A percentile compares a stretch with the other conserved stretches of the same genome.
Conservation (phyloP, 2,329 filamentous ascomycete species). For the Penicillium sp. region DNA sequence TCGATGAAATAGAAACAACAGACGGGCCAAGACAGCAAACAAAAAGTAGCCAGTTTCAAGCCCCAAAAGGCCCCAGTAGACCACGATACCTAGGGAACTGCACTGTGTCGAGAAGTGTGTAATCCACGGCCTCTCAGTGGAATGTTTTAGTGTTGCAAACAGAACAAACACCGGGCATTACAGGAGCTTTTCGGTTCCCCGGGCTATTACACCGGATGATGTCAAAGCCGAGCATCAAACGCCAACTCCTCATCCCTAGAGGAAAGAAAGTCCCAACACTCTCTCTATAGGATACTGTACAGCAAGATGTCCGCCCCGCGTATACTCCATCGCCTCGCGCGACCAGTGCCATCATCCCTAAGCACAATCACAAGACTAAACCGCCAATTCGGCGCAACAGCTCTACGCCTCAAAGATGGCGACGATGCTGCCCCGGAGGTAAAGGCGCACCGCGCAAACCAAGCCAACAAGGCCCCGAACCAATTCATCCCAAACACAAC, state of each 20-base stretch:
- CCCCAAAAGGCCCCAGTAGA: background rate
- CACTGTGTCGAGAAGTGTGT: conserved; percentile 8
- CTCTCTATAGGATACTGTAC: background rate
- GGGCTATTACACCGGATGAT: conserved; percentile 34
- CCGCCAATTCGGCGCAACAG: conserved; percentile 35
- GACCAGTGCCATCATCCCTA: conserved; percentile 34
- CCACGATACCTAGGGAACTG: background rate
- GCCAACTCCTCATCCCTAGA: conserved; percentile 12
- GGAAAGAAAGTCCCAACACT: conserved; percentile 2
- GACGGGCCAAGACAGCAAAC: background rate
- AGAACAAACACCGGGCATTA: conserved; percentile 34
- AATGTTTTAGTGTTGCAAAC: conserved; percentile 33
- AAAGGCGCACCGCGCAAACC: conserved; percentile 55
- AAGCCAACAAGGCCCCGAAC: conserved; percentile 59
- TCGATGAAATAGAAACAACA: background rate
- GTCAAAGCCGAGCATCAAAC: conserved; percentile 35
- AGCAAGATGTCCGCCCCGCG: conserved; percentile 49
- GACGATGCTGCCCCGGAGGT: conserved; percentile 55
- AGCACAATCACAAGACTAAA: conserved; percentile 28
- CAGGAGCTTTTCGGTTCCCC: conserved; percentile 21
- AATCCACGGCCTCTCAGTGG: conserved; percentile 16
- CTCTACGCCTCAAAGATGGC: conserved; percentile 43
- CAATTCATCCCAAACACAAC: conserved; percentile 65
- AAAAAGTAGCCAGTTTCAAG: background rate
- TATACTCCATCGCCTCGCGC: conserved; percentile 47